Evolutionary conservation across 1,139 yeast species (phyloP), one percentile per base, ranked within the genome.

Genomic region (Hansenula lynferdii): DNA sequence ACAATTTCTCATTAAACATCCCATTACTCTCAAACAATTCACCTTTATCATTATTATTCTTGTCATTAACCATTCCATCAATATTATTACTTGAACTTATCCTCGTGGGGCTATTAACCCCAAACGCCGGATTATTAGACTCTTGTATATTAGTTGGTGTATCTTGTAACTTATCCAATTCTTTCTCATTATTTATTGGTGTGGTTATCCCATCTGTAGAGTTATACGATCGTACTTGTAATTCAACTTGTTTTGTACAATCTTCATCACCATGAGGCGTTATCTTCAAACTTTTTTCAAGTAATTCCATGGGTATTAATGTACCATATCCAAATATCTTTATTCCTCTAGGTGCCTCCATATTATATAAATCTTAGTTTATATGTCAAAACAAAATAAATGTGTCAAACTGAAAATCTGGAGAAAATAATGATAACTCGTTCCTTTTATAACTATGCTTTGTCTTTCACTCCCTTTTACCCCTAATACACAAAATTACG

Each of bases 291-390:
- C 6, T 22, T 24, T 24, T 24, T 19, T 16, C 20, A 21, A 18
- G 16, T 19, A 47, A 32, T 9, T 31, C 38, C 43, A 47, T 35
- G 23, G 54, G 51, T 22, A 49, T 29, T n/a, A 49, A 29, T 2
- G 48, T 38, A 0, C 54, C 53, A 34, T 43, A 50, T 22, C 54
- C 54, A 35, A 50, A 50, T 11, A 47, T 41, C 17, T 36, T 42
- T 9, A 47, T 35, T 3, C 53, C 54, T 28, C 38, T 45, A 19
- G 37, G 40, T 8, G 37, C 33, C 11, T 25, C 29, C 23, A 25
- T 25, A 10, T n/a, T n/a, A 8, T 26, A 10, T 6, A 14, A 22
- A 9, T 6, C 24, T 6, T 9, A 22, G 8, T 20, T 6, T 9
- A 22, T 22, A 22, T 9, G 11, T 9, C 8, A 24, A 14, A 24